Evolutionary conservation across 345 rosid genomes (phyloP).

Genomic region (Populus simonii): DNA sequence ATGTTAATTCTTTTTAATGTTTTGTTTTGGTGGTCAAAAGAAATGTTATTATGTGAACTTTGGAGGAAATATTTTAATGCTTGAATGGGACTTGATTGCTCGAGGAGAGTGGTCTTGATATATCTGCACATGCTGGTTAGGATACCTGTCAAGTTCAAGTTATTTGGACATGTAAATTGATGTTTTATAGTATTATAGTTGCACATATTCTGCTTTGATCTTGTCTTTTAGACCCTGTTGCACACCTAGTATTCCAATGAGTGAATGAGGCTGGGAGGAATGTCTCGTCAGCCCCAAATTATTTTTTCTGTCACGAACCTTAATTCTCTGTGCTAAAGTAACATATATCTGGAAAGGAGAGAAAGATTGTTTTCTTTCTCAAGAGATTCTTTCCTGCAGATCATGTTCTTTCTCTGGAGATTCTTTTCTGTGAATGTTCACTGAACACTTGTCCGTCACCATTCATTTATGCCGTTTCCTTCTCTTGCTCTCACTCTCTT

Average conservation of each 20-base stretch:
- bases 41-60: neutral
- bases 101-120: neutral
- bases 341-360: neutral
- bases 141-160: neutral
- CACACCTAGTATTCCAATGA: neutral
- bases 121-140: neutral
- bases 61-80: neutral
- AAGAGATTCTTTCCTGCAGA: neutral
- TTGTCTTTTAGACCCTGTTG: neutral
- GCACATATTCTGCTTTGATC: neutral
- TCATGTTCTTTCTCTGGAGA: neutral
- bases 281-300: neutral
- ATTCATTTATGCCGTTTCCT: neutral
- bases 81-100: neutral
- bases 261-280: neutral
- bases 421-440: neutral
- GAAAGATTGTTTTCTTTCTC: neutral
- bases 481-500: constrained; percentile 14
- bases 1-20: neutral
- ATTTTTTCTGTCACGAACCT: neutral
- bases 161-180: neutral
- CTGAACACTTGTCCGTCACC: neutral
- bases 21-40: neutral
- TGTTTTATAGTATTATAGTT: neutral
- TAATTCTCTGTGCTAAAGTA: neutral